Percentiles rank a stretch among this genome's conserved stretches.
Conservation (phyloP, 2,329 filamentous ascomycete genomes). For the Corinectria fuckeliana region DNA sequence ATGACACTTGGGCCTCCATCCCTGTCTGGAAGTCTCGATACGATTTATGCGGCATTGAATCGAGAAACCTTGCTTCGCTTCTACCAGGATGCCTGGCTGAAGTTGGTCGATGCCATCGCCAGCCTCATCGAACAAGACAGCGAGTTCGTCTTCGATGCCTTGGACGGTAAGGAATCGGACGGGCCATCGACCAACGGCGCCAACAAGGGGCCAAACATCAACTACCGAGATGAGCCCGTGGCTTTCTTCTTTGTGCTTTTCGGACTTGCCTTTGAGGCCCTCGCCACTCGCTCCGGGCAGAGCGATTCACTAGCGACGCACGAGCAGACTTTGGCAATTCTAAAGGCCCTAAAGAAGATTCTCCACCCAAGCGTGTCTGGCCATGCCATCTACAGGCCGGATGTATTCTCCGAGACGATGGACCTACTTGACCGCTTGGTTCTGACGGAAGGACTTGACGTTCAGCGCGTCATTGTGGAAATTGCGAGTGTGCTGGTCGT, state of each 20-base stretch:
- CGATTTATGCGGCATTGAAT: conserved; percentile 93
- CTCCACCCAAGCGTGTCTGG: conserved; percentile 92
- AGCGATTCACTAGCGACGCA: conserved; percentile 66
- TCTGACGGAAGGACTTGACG: conserved; percentile 85
- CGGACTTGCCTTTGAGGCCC: conserved; percentile 92
- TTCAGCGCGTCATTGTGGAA: conserved; percentile 91
- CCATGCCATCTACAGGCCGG: conserved; percentile 94
- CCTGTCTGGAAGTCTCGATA: conserved; percentile 85
- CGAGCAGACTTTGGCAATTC: conserved; percentile 84
- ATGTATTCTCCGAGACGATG: conserved; percentile 96
- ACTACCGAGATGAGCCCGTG: conserved; percentile 96
- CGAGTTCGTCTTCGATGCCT: conserved; percentile 94
- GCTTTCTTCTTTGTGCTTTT: conserved; percentile 99
- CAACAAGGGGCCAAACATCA: conserved; percentile 79
- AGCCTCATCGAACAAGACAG: conserved; percentile 97
- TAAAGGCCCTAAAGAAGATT: conserved; percentile 93
- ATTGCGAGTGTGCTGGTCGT: conserved; percentile 91
- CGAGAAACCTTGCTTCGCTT: conserved; percentile 92
- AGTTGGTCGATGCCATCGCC: conserved; percentile 95
- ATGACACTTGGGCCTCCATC: conserved; percentile 84
- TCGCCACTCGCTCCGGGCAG: conserved; percentile 75
- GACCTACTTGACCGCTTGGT: conserved; percentile 92
- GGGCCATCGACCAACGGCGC: conserved; percentile 56
- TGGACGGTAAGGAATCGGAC: conserved; percentile 79
- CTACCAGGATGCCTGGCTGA: conserved; percentile 97